phyloP scores from a whole-genome alignment of 768 basidiomycete genomes.

The Dendrothele bispora region DNA sequence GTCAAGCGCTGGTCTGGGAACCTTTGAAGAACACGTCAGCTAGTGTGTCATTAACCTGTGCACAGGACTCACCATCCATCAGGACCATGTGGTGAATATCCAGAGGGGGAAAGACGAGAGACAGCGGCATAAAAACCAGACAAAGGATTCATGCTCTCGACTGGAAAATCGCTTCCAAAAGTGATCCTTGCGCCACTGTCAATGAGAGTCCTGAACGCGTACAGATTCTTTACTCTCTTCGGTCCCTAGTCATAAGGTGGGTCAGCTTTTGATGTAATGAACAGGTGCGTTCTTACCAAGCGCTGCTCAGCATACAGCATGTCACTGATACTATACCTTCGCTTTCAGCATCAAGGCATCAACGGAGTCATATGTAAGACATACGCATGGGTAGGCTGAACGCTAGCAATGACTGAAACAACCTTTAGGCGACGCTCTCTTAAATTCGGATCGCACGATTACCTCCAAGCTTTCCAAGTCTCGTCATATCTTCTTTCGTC shows the following conservation, averaged over 20 bases:
- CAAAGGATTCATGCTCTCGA: constrained; percentile 85
- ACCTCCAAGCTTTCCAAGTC: constrained; percentile 82
- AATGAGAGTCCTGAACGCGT: constrained; percentile 79
- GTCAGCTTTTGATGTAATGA: not conserved
- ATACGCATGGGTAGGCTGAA: constrained; percentile 88
- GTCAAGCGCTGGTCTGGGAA: constrained; percentile 80
- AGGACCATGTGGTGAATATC: constrained; percentile 78
- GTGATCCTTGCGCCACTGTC: constrained; percentile 68
- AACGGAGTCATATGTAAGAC: not conserved
- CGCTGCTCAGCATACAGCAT: constrained; percentile 91
- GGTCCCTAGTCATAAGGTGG: constrained; percentile 55
- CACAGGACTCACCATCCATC: constrained; percentile 70
- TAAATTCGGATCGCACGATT: constrained; percentile 19
- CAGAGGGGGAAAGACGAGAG: constrained; percentile 66
- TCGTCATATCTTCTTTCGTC: constrained; percentile 68
- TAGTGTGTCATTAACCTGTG: not conserved
- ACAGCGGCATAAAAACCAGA: constrained; percentile 87
- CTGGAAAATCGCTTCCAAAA: constrained; percentile 88
- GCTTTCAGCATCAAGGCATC: not conserved
- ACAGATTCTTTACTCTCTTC: constrained; percentile 80
- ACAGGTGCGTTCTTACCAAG: constrained; percentile 42
- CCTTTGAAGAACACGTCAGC: constrained; percentile 40
- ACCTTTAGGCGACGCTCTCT: constrained; percentile 9
- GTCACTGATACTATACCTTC: constrained; percentile 62
- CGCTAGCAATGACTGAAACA: constrained; percentile 76